A percentile compares a stretch with the other conserved stretches of the same genome.
These are phyloP conservation scores for Aspergillus eucalypticola DNA, from an alignment of 2,329 filamentous ascomycete species.

Conservation along the genomic window DNA sequence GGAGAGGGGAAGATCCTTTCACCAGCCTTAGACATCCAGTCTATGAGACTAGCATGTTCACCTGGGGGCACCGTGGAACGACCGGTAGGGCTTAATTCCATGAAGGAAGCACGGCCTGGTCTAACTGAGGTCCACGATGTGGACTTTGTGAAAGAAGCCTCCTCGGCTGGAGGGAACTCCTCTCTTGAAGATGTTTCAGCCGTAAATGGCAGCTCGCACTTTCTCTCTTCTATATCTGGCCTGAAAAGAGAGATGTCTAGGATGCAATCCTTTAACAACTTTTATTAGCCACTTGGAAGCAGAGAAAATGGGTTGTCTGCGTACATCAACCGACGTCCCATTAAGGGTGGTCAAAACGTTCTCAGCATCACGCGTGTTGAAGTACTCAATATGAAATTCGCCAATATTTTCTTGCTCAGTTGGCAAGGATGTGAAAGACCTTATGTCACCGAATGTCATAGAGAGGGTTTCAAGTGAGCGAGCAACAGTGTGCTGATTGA, in stretches of 20 bases:
- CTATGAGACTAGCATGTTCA: conserved; percentile 34
- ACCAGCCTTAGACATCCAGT: conserved; percentile 34
- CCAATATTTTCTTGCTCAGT: conserved; percentile 32
- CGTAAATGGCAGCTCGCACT: conserved; percentile 13
- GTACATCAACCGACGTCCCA: conserved; percentile 39
- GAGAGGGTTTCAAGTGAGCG: conserved; percentile 47
- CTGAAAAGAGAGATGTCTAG: conserved; percentile 33
- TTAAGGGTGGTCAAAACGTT: conserved; percentile 39
- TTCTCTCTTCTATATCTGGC: conserved; percentile 30
- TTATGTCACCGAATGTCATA: conserved; percentile 42
- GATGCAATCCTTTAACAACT: conserved; percentile 28
- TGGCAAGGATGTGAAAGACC: conserved; percentile 33
- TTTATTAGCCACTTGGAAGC: neutral
- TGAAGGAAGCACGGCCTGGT: conserved; percentile 24
- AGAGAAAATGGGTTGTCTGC: conserved; percentile 8
- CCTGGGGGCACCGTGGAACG: conserved; percentile 42
- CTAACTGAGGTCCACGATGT: conserved; percentile 18
- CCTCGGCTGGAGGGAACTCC: conserved; percentile 12
- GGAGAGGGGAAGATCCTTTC: conserved; percentile 32
- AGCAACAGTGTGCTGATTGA: conserved; percentile 44
- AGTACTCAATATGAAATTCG: conserved; percentile 44
- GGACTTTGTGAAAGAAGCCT: conserved; percentile 18
- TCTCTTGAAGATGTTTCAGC: conserved; percentile 22
- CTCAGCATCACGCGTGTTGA: conserved; percentile 38
- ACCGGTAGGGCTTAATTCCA: conserved; percentile 42